Base-by-base conservation (phyloP, 345 rosid genomes). In the Lenwebbia sp. region DNA sequence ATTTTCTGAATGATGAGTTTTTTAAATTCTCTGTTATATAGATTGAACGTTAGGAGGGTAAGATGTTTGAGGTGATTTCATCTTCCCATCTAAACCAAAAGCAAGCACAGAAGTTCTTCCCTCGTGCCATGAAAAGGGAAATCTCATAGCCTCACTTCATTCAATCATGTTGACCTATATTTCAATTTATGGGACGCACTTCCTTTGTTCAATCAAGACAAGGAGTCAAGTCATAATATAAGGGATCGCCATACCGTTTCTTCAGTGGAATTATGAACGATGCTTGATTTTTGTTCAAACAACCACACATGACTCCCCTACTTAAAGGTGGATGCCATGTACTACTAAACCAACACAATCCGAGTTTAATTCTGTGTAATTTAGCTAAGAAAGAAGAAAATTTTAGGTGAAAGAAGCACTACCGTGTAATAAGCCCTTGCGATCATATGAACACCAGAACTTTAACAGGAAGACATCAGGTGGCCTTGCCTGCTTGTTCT, bases 381-480 rank as follows among this genome's bases (percentile, higher is more conserved):
- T 84, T 58, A n/a, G n/a, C 37, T 44, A 23, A 15, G 53, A 33
- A 47, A 25, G 47, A 23, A 75, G 54, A 53, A 37, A 54, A 26
- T 13, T 53, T 23, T 58, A 9, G 49, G 57, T 15, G 40, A 83
- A 51, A 49, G 57, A 56, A n/a, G 60, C 44, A 54, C 62, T 89
- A 94, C 95, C 95, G 30, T 93, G 93, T 86, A 93, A 83, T 50
- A 93, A 92, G 87, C 93, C 95, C 85, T 87, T 90, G 49, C 94
- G 88, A 57, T 91, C 90, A 50, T 83, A 89, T 76, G 92, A 92
- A 85, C 95, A 94, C 95, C 96, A 94, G 88, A 94, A 93, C 89
- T 92, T 93, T 85, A 94, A 86, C 49, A 92, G 93, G 75, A 92
- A 94, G 58, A 94, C 95, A 81, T 90, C 91, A 2, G 89, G 89